phyloP scores from a whole-genome alignment of 1,284 basidiomycete genomes.

The Apiotrichum sp. region DNA sequence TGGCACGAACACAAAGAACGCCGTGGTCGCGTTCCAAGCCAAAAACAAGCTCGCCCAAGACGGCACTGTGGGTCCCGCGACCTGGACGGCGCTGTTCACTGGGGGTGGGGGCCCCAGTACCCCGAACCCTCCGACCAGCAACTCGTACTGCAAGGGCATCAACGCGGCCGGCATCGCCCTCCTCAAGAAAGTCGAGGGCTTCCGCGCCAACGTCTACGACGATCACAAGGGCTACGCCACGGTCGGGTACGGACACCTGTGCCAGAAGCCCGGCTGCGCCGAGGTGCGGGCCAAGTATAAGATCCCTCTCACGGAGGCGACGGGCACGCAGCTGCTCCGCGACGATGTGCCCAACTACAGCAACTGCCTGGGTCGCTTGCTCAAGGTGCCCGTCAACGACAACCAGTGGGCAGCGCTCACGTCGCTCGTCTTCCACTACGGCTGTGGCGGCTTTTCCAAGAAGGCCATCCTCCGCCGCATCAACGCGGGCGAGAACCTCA shows the following conservation, averaged over 20 bases:
- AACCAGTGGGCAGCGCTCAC: conserved; percentile 13
- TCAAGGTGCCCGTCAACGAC: conserved; percentile 8
- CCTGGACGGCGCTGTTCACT: conserved; percentile 5
- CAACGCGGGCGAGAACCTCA: conserved; percentile 7
- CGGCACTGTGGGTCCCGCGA: conserved; percentile 1
- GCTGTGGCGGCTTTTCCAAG: conserved; percentile 1
- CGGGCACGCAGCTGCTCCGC: conserved; percentile 3
- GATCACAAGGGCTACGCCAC: conserved; percentile 9
- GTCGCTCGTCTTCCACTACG: conserved; percentile 8
- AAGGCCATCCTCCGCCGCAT: conserved; percentile 3
- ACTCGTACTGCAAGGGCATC: neutral
- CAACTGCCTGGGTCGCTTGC: conserved; percentile 2
- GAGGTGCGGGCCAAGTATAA: conserved; percentile 1
- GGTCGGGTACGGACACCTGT: conserved; percentile 14
- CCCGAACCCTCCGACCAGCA: neutral
- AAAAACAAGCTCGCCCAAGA: neutral
- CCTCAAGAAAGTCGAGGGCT: conserved; percentile 12
- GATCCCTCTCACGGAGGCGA: conserved; percentile 5
- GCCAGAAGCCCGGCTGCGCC: conserved; percentile 1
- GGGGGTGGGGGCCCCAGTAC: neutral
- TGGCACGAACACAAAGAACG: neutral
- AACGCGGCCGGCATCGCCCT: conserved; percentile 4
- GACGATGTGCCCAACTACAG: conserved; percentile 10
- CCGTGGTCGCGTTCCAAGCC: neutral
- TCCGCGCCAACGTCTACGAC: neutral